Percentiles rank a stretch among this genome's conserved stretches.
phyloP scores from a whole-genome alignment of 306 rosid species.

The Lathyrus tuberosus region DNA sequence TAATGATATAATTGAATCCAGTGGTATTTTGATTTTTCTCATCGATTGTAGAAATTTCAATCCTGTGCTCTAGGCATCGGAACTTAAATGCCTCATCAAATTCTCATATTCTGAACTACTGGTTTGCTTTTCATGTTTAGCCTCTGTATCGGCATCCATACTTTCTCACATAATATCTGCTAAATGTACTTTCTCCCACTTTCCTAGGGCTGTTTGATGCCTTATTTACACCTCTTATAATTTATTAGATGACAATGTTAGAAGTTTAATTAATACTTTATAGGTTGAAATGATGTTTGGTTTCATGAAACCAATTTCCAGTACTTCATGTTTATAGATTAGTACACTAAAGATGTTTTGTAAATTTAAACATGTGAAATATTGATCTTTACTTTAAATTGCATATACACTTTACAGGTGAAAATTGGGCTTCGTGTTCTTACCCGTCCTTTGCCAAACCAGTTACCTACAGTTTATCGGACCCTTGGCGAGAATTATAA shows the following conservation, averaged over 20 bases:
- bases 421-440: conserved; percentile 90
- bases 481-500: conserved; percentile 73
- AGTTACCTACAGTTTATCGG: conserved; percentile 74
- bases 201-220: conserved; percentile 1
- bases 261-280: not conserved
- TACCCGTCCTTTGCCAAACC: conserved; percentile 65
- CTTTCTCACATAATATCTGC: conserved; percentile 13
- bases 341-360: not conserved
- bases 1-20: not conserved
- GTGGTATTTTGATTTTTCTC: conserved; percentile 7
- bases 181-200: conserved; percentile 18
- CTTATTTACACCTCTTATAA: not conserved
- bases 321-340: conserved; percentile 37
- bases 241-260: conserved; percentile 13
- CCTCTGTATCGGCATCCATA: conserved; percentile 2
- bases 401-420: conserved; percentile 51
- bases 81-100: conserved; percentile 1
- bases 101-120: not conserved
- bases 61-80: not conserved
- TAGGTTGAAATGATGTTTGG: not conserved
- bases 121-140: conserved; percentile 19
- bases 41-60: conserved; percentile 5
- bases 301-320: conserved; percentile 43
- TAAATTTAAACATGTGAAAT: not conserved
- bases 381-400: conserved; percentile 1